phyloP scores from a whole-genome alignment of 441 rosid genomes.

The Pelargonium myrrhifolium region DNA sequence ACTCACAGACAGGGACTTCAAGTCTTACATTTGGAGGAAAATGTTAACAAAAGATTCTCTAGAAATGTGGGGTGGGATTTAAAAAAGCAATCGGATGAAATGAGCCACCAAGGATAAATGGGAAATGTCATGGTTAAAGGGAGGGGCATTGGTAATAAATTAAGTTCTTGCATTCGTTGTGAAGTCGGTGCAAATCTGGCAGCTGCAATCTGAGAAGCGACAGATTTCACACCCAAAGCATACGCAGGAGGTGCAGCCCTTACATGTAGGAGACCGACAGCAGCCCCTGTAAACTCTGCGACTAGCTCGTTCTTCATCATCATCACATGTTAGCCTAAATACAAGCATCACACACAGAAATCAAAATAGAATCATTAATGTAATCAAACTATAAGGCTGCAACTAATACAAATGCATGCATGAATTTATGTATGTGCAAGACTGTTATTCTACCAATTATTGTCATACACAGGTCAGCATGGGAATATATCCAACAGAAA shows the following conservation, averaged over 20 bases:
- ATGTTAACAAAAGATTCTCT: constrained; percentile 15
- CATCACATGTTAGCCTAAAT: constrained; percentile 70
- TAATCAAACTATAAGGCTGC: not conserved
- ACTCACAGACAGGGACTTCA: constrained; percentile 20
- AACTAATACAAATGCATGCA: not conserved
- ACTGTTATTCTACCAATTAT: not conserved
- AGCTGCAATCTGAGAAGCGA: constrained; percentile 83
- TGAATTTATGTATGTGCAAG: not conserved
- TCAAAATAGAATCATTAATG: not conserved
- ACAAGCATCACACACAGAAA: not conserved
- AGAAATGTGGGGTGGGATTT: constrained; percentile 11
- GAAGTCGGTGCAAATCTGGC: constrained; percentile 94
- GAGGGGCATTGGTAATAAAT: constrained; percentile 11
- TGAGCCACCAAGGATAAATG: constrained; percentile 6
- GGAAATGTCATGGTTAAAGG: constrained; percentile 1
- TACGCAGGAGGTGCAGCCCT: constrained; percentile 95
- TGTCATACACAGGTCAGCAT: too few species aligned
- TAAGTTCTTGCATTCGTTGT: constrained; percentile 55
- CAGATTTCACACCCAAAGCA: constrained; percentile 92
- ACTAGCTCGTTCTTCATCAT: constrained; percentile 85
- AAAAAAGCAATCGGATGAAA: constrained; percentile 15
- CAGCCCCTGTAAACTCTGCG: constrained; percentile 88
- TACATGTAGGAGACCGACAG: constrained; percentile 68
- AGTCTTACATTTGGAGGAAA: constrained; percentile 19
- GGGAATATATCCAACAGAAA: too few species aligned